Conservation (phyloP, 208 protist species). For the Herpetomonas muscarum region DNA sequence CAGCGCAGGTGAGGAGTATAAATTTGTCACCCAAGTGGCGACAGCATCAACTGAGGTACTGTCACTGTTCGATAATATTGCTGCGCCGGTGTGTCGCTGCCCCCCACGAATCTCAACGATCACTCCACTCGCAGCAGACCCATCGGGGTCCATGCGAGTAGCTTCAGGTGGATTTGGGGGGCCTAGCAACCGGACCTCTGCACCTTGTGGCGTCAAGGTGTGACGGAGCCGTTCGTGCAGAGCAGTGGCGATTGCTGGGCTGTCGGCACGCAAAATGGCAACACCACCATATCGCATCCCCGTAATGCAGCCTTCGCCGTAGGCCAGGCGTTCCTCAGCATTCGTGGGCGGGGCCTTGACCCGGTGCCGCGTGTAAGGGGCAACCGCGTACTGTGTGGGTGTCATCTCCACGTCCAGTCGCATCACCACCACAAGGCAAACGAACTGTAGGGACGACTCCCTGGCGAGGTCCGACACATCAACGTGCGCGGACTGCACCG, state of each 20-base stretch:
- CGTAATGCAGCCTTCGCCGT: conserved; percentile 29
- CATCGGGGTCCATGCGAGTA: too few relatives aligned
- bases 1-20: conserved; percentile 5
- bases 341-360: conserved; percentile 9
- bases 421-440: conserved; percentile 12
- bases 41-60: conserved; percentile 5
- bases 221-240: too few relatives aligned
- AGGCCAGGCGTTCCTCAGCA: conserved; percentile 12
- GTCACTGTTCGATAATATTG: background rate
- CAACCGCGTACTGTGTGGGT: conserved; percentile 20
- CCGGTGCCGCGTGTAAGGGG: conserved; percentile 9
- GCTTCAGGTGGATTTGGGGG: too few relatives aligned
- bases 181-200: too few relatives aligned
- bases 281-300: conserved; percentile 24
- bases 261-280: background rate
- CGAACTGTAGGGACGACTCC: background rate
- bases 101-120: too few relatives aligned
- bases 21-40: conserved; percentile 3
- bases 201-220: too few relatives aligned
- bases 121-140: too few relatives aligned
- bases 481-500: background rate
- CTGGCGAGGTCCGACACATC: background rate
- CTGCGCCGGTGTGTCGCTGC: background rate
- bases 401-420: conserved; percentile 27
- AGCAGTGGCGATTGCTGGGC: background rate